Evolutionary conservation across 768 basidiomycete species (phyloP), one percentile per base, ranked within the genome.

Genomic region (Cystobasidium tubakii): DNA sequence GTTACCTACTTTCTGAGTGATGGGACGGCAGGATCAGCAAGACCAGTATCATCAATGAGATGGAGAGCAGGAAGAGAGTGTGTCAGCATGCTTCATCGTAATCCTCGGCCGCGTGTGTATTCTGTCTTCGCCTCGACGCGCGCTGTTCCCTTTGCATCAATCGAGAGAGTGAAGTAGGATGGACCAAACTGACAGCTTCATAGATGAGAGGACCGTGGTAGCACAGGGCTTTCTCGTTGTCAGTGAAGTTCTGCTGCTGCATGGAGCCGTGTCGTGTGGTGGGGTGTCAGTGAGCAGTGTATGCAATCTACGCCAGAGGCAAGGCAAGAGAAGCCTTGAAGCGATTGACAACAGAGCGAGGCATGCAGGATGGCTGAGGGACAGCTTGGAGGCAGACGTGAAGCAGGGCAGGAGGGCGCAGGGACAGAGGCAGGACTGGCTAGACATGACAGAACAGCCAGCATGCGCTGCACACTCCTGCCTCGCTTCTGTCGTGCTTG

Each of bases 131-230:
- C 17, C 27, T 33, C 44, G 64, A 29, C 64, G 64, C 29, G 64
- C 57, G 9, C 31, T 62, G 10, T 62, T 62, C 7, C 12, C 9
- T 62, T 4, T 13, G 29, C 57, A 39, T 62, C 57, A 62, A 39
- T 50, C 46, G 46, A 50, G 39, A 39, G 6, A 39, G 39, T n/a
- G n/a, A 39, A 15, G 7, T 3, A n/a, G 46, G 46, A n/a, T 19
- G n/a, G 21, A 27, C 31, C 10, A 12, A 27, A 71, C 69, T 71
- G 39, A 71, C 69, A n/a, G 69, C 69, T 39, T 71, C 69, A 34
- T 71, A 71, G 33, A 71, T 71, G n/a, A 71, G 44, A 15, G 69
- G 69, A 21, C 69, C 69, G 39, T 71, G 69, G 36, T 42, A 71
- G 69, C 69, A 71, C 13, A 71, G 55, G 2, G 69, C 55, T 21